Percentiles rank a stretch among this genome's conserved stretches.
phyloP scores from a whole-genome alignment of 2,329 filamentous ascomycete species.

The Diatrype stigma region DNA sequence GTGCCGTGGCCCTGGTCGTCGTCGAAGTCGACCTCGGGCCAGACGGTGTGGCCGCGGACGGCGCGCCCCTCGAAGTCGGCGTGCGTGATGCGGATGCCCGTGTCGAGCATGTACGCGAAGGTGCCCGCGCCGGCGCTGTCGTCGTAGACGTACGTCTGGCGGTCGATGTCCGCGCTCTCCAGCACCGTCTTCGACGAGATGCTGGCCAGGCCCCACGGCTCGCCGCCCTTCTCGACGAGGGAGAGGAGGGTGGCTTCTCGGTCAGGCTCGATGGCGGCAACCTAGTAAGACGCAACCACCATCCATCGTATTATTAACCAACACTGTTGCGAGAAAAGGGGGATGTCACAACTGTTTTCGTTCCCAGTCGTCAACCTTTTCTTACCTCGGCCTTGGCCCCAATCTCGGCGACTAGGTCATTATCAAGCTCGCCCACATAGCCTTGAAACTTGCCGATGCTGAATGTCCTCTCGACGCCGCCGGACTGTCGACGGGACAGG shows the following conservation, averaged over 20 bases:
- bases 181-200: constrained; percentile 13
- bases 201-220: constrained; percentile 19
- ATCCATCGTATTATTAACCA: background rate
- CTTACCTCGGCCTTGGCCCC: constrained; percentile 6
- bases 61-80: constrained; percentile 13
- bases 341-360: background rate
- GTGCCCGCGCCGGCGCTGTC: constrained; percentile 8
- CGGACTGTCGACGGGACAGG: constrained; percentile 1
- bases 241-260: background rate
- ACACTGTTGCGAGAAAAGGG: background rate
- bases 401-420: constrained; percentile 8
- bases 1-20: constrained; percentile 18
- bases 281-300: background rate
- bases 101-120: constrained; percentile 37
- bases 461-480: constrained; percentile 9
- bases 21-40: constrained; percentile 1
- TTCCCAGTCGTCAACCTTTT: background rate
- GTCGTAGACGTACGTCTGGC: constrained; percentile 11
- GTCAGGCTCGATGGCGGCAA: background rate
- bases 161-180: background rate
- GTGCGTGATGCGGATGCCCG: constrained; percentile 33
- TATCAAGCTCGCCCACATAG: constrained; percentile 13
- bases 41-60: constrained; percentile 6
- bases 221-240: background rate
- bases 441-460: constrained; percentile 6